Percentiles rank a stretch among this genome's conserved stretches.
phyloP scores from a whole-genome alignment of 805 yeast genomes.

The Brettanomyces sp. region DNA sequence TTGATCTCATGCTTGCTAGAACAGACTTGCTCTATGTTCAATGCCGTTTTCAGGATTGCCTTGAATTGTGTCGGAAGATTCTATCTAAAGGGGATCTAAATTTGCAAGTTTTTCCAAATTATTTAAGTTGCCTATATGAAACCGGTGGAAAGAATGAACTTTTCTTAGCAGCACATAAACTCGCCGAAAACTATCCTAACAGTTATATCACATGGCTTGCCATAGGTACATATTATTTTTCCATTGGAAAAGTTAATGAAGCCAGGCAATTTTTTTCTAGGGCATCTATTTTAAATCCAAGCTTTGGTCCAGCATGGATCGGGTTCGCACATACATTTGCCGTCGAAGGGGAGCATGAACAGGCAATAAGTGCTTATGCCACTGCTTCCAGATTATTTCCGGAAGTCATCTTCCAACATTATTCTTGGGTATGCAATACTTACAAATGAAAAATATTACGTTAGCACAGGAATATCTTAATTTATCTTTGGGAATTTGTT shows the following conservation, averaged over 20 bases:
- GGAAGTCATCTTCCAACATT: conserved; percentile 86
- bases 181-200: conserved; percentile 78
- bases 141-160: conserved; percentile 73
- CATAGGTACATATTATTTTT: conserved; percentile 80
- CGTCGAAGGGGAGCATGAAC: conserved; percentile 97
- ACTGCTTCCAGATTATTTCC: conserved; percentile 89
- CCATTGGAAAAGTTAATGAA: conserved; percentile 63
- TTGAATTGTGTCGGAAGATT: conserved; percentile 59
- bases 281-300: conserved; percentile 81
- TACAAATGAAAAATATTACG: conserved; percentile 74
- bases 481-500: conserved; percentile 69
- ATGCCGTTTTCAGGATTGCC: conserved; percentile 71
- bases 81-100: conserved; percentile 59
- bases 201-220: conserved; percentile 85
- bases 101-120: conserved; percentile 62
- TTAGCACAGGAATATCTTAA: conserved; percentile 80
- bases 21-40: conserved; percentile 67
- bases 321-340: conserved; percentile 98
- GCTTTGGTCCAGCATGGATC: conserved; percentile 92
- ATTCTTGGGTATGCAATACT: conserved; percentile 92
- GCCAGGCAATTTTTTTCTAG: conserved; percentile 84
- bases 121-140: conserved; percentile 78
- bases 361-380: conserved; percentile 93
- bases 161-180: conserved; percentile 70
- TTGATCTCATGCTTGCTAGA: conserved; percentile 57